Evolutionary conservation across 2,329 filamentous ascomycete species (phyloP).

Genomic region (Periglandula ipomoeae): DNA sequence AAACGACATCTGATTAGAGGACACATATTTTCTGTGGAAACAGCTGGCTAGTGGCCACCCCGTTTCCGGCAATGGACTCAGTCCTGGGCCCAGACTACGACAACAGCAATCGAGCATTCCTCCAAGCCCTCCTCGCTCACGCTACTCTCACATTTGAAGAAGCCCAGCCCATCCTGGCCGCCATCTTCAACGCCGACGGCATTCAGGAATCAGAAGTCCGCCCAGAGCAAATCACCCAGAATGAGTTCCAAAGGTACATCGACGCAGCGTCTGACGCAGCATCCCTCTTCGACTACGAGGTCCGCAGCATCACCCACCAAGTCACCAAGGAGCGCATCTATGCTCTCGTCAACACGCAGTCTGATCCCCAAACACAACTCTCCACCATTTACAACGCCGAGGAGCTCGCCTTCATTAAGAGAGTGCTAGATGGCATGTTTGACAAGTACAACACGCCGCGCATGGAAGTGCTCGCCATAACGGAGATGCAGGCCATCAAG

Average conservation of each 20-base stretch:
- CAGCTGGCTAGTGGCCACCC: too few relatives aligned
- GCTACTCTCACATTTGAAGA: slow-evolving; percentile 69
- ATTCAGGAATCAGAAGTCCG: slow-evolving; percentile 29
- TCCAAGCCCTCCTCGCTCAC: slow-evolving; percentile 78
- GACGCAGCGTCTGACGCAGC: slow-evolving; percentile 61
- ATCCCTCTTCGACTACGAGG: slow-evolving; percentile 77
- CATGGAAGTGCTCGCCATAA: slow-evolving; percentile 78
- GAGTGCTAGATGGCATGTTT: slow-evolving; percentile 85
- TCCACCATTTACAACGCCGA: slow-evolving; percentile 73
- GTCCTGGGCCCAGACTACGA: slow-evolving; percentile 30
- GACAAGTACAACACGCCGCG: slow-evolving; percentile 71
- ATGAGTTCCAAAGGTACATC: slow-evolving; percentile 61
- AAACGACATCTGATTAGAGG: too few relatives aligned
- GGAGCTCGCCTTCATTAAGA: slow-evolving; percentile 83
- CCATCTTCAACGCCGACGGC: slow-evolving; percentile 55
- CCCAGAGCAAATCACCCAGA: slow-evolving; percentile 55
- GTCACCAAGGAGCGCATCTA: slow-evolving; percentile 57
- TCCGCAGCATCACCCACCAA: slow-evolving; percentile 68
- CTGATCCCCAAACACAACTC: slow-evolving; percentile 76
- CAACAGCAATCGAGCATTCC: slow-evolving; percentile 74
- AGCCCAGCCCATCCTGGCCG: slow-evolving; percentile 64
- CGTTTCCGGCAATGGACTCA: slow-evolving; percentile 15
- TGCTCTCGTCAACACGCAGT: slow-evolving; percentile 80
- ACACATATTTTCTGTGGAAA: too few relatives aligned
- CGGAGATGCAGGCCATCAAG: slow-evolving; percentile 68